Evolutionary conservation across 2,329 filamentous ascomycete species (phyloP).

Genomic region (Exophiala aquamarina): DNA sequence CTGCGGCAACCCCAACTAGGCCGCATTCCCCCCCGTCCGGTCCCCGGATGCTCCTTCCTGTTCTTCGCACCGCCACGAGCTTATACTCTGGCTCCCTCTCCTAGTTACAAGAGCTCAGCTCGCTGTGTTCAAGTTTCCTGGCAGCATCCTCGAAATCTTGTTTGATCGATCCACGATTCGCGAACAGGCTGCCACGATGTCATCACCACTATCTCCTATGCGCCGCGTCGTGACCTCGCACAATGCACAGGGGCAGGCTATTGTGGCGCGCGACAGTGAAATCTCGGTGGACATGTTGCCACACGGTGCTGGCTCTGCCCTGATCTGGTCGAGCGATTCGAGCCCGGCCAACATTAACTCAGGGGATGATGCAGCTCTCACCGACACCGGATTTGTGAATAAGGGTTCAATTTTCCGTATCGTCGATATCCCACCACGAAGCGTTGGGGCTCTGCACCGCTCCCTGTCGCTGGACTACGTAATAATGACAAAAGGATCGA

Average conservation of each 20-base stretch:
- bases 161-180: no score
- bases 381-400: constrained; percentile 7
- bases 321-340: constrained; percentile 7
- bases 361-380: not conserved
- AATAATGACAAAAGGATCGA: constrained; percentile 29
- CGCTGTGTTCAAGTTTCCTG: no score
- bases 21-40: no score
- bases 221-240: no score
- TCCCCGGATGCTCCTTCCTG: no score
- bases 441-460: constrained; percentile 26
- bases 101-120: no score
- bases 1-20: no score
- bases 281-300: not conserved
- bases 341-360: constrained; percentile 4
- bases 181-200: no score
- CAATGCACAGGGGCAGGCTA: not conserved
- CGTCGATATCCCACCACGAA: constrained; percentile 25
- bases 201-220: no score
- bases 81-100: no score
- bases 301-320: constrained; percentile 3
- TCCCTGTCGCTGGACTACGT: constrained; percentile 30
- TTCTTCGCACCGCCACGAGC: no score
- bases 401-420: constrained; percentile 20
- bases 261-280: constrained; percentile 2
- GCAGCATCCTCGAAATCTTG: no score